Evolutionary conservation across 2,329 filamentous ascomycete species (phyloP).

Genomic region (Aspergillus proliferans): DNA sequence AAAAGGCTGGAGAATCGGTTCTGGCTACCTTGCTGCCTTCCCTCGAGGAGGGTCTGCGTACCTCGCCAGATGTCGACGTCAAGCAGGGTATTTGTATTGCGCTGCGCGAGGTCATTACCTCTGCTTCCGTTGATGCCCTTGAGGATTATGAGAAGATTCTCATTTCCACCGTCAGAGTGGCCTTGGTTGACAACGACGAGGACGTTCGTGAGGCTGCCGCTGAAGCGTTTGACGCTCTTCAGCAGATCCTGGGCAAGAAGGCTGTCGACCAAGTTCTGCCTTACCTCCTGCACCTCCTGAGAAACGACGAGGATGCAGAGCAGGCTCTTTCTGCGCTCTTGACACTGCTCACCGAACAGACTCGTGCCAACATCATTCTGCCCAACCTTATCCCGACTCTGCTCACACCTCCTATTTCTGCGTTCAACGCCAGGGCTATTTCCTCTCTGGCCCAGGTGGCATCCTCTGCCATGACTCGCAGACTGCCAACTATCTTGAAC

Average conservation of each 20-base stretch:
- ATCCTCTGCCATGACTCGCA: slow-evolving; percentile 80
- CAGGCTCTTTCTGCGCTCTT: slow-evolving; percentile 89
- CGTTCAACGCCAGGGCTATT: slow-evolving; percentile 90
- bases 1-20: slow-evolving; percentile 92
- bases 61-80: slow-evolving; percentile 81
- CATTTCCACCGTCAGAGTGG: slow-evolving; percentile 87
- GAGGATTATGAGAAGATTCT: slow-evolving; percentile 94
- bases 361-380: slow-evolving; percentile 89
- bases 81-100: slow-evolving; percentile 98
- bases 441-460: slow-evolving; percentile 91
- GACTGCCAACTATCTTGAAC: slow-evolving; percentile 84
- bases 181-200: slow-evolving; percentile 79
- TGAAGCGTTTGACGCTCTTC: slow-evolving; percentile 91
- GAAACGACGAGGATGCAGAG: slow-evolving; percentile 78
- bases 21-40: slow-evolving; percentile 82
- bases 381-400: slow-evolving; percentile 94
- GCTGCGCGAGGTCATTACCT: slow-evolving; percentile 83
- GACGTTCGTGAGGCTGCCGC: slow-evolving; percentile 93
- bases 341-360: slow-evolving; percentile 87
- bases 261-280: slow-evolving; percentile 94
- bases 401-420: slow-evolving; percentile 79
- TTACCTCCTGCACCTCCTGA: slow-evolving; percentile 80
- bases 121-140: slow-evolving; percentile 78
- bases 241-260: slow-evolving; percentile 88
- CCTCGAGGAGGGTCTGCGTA: slow-evolving; percentile 82